Percentiles rank a stretch among this genome's conserved stretches.
phyloP scores from a whole-genome alignment of 495 filamentous ascomycete genomes.

The Aspergillus biplanus region DNA sequence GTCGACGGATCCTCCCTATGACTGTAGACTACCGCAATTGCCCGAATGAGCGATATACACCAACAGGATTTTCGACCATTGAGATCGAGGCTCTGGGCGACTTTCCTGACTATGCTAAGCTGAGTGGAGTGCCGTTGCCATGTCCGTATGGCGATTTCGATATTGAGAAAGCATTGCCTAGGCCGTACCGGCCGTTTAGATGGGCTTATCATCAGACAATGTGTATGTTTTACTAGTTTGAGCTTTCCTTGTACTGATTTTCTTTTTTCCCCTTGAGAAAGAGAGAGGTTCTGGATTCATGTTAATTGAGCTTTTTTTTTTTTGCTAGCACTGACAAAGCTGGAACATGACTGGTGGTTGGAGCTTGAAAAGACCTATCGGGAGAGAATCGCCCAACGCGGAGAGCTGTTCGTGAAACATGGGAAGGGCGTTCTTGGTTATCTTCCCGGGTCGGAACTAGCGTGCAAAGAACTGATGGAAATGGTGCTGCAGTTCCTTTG shows the following conservation, averaged over 20 bases:
- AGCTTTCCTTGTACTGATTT: background rate
- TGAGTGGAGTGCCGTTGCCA: slow-evolving; percentile 81
- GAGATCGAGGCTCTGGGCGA: slow-evolving; percentile 77
- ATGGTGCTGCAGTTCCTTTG: slow-evolving; percentile 80
- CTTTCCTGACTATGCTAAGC: slow-evolving; percentile 79
- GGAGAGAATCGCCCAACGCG: slow-evolving; percentile 70
- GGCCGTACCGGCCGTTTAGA: slow-evolving; percentile 79
- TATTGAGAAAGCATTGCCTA: slow-evolving; percentile 64
- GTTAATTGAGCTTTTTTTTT: background rate
- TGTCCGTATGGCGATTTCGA: slow-evolving; percentile 65
- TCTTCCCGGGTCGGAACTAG: slow-evolving; percentile 79
- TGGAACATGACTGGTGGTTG: slow-evolving; percentile 90
- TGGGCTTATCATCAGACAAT: slow-evolving; percentile 94
- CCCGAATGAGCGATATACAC: slow-evolving; percentile 50
- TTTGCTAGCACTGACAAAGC: slow-evolving; percentile 70
- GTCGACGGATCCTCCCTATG: slow-evolving; percentile 46
- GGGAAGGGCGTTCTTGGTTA: slow-evolving; percentile 66
- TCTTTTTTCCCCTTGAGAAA: background rate
- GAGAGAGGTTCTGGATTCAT: background rate
- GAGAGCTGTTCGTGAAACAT: slow-evolving; percentile 66
- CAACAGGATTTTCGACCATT: slow-evolving; percentile 64
- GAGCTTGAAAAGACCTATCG: slow-evolving; percentile 82
- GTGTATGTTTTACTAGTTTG: slow-evolving; percentile 61
- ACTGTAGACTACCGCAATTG: slow-evolving; percentile 45
- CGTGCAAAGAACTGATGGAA: slow-evolving; percentile 90